phyloP scores from a whole-genome alignment of 208 protist genomes.

The Crithidia expoeki region DNA sequence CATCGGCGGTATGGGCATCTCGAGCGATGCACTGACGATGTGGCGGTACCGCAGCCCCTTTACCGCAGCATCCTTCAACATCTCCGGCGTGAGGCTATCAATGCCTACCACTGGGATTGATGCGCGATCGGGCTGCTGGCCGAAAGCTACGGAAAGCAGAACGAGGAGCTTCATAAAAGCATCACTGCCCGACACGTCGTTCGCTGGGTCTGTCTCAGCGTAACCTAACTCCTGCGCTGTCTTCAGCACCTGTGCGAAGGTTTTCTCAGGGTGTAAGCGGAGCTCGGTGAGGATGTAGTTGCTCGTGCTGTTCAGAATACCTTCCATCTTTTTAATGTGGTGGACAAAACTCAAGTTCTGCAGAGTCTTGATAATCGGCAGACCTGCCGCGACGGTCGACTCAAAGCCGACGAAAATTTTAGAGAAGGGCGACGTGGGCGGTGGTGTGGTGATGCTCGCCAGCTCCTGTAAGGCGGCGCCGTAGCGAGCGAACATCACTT shows the following conservation, averaged over 20 bases:
- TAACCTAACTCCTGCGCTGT: slow-evolving; percentile 45
- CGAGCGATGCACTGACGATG: slow-evolving; percentile 25
- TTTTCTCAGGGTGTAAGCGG: slow-evolving; percentile 32
- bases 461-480: slow-evolving; percentile 36
- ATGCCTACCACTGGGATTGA: slow-evolving; percentile 39
- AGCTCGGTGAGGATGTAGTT: slow-evolving; percentile 47
- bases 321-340: slow-evolving; percentile 37
- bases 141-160: slow-evolving; percentile 32
- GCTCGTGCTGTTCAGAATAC: slow-evolving; percentile 47
- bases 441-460: slow-evolving; percentile 18
- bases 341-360: slow-evolving; percentile 39
- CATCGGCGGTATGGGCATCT: not conserved
- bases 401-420: slow-evolving; percentile 36
- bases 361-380: slow-evolving; percentile 44
- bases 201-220: slow-evolving; percentile 44
- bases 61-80: slow-evolving; percentile 26
- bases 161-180: slow-evolving; percentile 47
- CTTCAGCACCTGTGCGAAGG: slow-evolving; percentile 30
- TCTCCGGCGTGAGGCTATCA: slow-evolving; percentile 34
- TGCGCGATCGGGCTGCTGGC: slow-evolving; percentile 33
- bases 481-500: slow-evolving; percentile 45
- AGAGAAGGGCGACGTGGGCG: slow-evolving; percentile 20
- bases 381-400: slow-evolving; percentile 36
- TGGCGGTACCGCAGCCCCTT: slow-evolving; percentile 43
- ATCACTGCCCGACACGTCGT: slow-evolving; percentile 44